These are phyloP conservation scores for Malassezia dermatis DNA, from an alignment of 1,284 basidiomycete genomes.

Conservation along the genomic window DNA sequence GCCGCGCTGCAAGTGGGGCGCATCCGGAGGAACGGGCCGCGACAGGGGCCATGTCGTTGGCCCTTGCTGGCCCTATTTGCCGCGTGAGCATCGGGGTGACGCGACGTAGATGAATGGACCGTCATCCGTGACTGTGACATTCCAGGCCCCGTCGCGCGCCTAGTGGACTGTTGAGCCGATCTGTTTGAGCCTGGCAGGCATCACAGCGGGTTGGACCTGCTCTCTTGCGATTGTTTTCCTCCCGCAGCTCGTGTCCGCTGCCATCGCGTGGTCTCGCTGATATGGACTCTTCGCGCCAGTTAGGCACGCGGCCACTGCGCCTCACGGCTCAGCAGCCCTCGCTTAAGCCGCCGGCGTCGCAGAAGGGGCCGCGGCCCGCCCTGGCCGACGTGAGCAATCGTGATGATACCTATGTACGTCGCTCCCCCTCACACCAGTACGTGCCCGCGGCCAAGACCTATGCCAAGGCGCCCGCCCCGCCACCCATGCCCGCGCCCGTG, in stretches of 20 bases:
- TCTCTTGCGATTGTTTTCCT: neutral
- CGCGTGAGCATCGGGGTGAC: neutral
- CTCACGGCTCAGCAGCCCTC: slow-evolving; percentile 14
- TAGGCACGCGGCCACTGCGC: slow-evolving; percentile 9
- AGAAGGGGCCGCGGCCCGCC: slow-evolving; percentile 6
- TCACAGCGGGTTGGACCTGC: neutral
- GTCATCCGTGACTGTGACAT: neutral
- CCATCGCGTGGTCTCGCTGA: neutral
- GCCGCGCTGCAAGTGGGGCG: neutral
- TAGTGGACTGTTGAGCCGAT: neutral
- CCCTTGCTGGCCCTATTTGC: neutral
- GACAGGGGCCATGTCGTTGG: neutral
- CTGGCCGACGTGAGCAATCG: slow-evolving; percentile 19
- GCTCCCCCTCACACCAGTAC: neutral
- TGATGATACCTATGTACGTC: neutral
- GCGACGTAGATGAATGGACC: neutral
- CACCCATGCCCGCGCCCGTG: neutral
- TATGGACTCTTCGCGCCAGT: slow-evolving; percentile 11
- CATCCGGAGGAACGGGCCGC: neutral
- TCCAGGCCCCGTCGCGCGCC: neutral
- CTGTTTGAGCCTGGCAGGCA: neutral
- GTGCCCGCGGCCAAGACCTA: neutral
- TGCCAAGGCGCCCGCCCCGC: neutral
- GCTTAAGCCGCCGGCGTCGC: slow-evolving; percentile 3
- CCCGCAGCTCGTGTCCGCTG: neutral